Percentiles rank a stretch among this genome's conserved stretches.
Conservation (phyloP, 1,284 basidiomycete genomes). For the Ustilago vetiveriae region DNA sequence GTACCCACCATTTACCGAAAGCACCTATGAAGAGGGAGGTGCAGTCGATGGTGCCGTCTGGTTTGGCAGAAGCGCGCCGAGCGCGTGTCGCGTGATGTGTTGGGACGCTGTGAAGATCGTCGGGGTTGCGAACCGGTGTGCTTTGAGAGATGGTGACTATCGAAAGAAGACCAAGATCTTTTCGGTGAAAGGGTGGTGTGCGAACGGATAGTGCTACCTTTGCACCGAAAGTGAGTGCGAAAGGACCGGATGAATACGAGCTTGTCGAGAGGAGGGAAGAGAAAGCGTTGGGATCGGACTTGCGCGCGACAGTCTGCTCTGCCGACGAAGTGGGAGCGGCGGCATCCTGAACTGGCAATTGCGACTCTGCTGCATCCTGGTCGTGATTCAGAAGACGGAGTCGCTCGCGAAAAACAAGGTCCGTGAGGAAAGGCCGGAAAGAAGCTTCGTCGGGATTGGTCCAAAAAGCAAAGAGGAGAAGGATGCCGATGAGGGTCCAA, state of each 20-base stretch:
- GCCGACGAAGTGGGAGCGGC: slow-evolving; percentile 1
- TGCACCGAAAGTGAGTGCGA: slow-evolving; percentile 76
- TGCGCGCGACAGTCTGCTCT: slow-evolving; percentile 4
- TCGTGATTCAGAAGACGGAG: slow-evolving; percentile 76
- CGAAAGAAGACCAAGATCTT: slow-evolving; percentile 83
- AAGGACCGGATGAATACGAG: slow-evolving; percentile 55
- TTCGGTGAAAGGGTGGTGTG: slow-evolving; percentile 89
- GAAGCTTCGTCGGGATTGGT: slow-evolving; percentile 91
- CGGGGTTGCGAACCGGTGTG: slow-evolving; percentile 24
- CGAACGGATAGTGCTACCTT: slow-evolving; percentile 81
- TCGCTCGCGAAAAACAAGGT: slow-evolving; percentile 92
- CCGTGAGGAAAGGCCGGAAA: slow-evolving; percentile 91
- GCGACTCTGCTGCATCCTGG: slow-evolving; percentile 21
- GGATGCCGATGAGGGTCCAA: slow-evolving; percentile 43
- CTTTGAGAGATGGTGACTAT: slow-evolving; percentile 73
- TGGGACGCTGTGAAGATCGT: slow-evolving; percentile 3
- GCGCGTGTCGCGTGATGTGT: neutral
- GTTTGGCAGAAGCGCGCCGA: slow-evolving; percentile 40
- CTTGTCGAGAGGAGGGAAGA: slow-evolving; percentile 26
- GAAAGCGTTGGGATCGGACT: slow-evolving; percentile 20
- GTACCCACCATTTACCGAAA: slow-evolving; percentile 87
- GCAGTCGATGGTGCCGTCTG: slow-evolving; percentile 32
- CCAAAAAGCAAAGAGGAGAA: slow-evolving; percentile 76
- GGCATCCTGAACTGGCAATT: neutral
- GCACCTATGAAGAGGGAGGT: slow-evolving; percentile 87